A percentile compares a stretch with the other conserved stretches of the same genome.
Evolutionary conservation across 495 filamentous ascomycete species (phyloP).

Genomic region (Glutinoglossum americanum): DNA sequence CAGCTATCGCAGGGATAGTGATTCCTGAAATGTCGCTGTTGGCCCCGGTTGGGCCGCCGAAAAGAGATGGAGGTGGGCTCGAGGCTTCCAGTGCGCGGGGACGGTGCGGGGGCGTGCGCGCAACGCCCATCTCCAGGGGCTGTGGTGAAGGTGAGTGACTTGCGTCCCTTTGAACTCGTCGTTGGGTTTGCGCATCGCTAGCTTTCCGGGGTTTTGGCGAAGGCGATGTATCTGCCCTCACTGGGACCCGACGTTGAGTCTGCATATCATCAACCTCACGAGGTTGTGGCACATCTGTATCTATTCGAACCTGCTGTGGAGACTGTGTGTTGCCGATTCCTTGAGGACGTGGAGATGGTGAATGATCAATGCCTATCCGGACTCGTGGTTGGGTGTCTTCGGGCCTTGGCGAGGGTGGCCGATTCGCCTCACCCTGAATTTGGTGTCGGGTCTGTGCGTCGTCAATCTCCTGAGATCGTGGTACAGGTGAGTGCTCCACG

Average conservation of each 20-base stretch:
- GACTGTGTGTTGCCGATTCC: neutral
- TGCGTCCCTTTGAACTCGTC: neutral
- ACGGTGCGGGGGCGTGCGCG: neutral
- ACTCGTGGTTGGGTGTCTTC: neutral
- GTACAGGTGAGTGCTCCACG: neutral
- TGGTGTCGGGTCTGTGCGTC: neutral
- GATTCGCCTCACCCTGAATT: neutral
- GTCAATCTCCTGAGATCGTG: neutral
- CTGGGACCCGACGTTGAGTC: neutral
- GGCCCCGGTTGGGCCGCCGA: conserved; percentile 11
- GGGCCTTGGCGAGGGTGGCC: neutral
- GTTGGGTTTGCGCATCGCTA: neutral
- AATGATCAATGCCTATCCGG: neutral
- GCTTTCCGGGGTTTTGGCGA: neutral
- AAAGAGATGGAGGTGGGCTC: conserved; percentile 9
- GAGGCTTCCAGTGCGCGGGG: neutral
- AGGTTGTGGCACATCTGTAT: neutral
- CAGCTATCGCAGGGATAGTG: neutral
- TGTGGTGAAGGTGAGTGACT: neutral
- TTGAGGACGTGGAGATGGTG: neutral
- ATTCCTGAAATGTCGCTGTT: conserved; percentile 6
- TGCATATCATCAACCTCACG: neutral
- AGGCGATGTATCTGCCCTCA: neutral
- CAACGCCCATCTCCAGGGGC: neutral
- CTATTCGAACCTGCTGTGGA: too few relatives aligned